These are phyloP conservation scores for Talaromyces adpressus DNA, from an alignment of 495 filamentous ascomycete genomes.

Conservation along the genomic window DNA sequence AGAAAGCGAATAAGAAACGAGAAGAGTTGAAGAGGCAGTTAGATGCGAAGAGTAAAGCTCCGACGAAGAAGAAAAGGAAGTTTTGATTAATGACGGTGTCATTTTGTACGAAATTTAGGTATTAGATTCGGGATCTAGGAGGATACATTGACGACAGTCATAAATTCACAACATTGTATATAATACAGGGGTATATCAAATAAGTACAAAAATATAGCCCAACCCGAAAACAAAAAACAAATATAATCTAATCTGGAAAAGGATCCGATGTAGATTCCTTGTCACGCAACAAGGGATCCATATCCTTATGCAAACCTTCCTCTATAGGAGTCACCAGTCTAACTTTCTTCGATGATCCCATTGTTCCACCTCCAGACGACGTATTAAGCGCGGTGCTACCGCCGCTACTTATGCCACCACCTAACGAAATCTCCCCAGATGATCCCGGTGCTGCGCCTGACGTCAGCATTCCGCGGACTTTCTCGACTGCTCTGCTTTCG, in stretches of 20 bases:
- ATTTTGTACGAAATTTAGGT: background rate
- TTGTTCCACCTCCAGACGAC: conserved; percentile 3
- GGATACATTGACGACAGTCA: background rate
- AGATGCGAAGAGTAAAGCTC: conserved; percentile 56
- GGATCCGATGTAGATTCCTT: conserved; percentile 10
- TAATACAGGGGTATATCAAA: conserved; percentile 10
- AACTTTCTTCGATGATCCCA: conserved; percentile 38
- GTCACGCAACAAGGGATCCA: conserved; percentile 14
- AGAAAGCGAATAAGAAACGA: conserved; percentile 56
- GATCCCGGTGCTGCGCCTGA: conserved; percentile 18
- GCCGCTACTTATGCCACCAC: background rate
- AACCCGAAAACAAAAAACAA: background rate
- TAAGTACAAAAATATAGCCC: conserved; percentile 3
- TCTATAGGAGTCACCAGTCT: conserved; percentile 37
- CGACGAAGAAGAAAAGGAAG: conserved; percentile 60
- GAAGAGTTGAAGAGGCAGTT: conserved; percentile 57
- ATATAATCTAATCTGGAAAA: background rate
- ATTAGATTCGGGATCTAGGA: background rate
- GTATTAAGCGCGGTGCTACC: conserved; percentile 1
- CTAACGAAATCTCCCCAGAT: conserved; percentile 12
- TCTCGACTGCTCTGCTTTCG: conserved; percentile 40
- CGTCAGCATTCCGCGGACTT: conserved; percentile 40
- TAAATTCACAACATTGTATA: conserved; percentile 7
- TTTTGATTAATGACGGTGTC: conserved; percentile 33
- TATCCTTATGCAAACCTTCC: conserved; percentile 24